Evolutionary conservation across 345 rosid species (phyloP).

Genomic region (Sonneratia alba): DNA sequence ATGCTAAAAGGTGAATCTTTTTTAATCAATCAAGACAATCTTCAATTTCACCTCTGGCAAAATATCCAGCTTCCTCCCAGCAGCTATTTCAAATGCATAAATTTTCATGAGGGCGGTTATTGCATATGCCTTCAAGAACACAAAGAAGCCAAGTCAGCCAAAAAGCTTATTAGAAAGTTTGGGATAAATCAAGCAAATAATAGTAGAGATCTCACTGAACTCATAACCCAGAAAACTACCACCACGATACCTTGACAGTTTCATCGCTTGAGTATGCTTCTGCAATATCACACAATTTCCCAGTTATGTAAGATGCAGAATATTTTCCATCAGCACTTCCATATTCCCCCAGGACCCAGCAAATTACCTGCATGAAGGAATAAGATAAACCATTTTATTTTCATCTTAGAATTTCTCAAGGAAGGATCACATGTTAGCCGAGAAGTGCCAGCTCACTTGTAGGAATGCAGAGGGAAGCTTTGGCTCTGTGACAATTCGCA

Average conservation of each 20-base stretch:
- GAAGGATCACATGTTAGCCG: constrained; percentile 11
- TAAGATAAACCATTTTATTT: constrained; percentile 1
- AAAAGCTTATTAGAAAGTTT: not conserved
- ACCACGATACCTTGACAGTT: constrained; percentile 65
- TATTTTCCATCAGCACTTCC: constrained; percentile 82
- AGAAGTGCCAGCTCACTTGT: constrained; percentile 38
- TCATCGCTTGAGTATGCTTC: constrained; percentile 94
- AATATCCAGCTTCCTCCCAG: constrained; percentile 74
- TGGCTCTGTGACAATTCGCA: constrained; percentile 81
- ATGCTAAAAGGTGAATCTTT: not conserved
- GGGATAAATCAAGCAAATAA: not conserved
- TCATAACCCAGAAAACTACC: not conserved
- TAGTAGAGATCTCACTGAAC: not conserved
- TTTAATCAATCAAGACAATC: constrained; percentile 3
- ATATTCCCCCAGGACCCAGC: constrained; percentile 97
- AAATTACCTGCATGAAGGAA: constrained; percentile 51
- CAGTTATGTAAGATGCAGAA: constrained; percentile 71
- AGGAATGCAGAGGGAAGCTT: constrained; percentile 94
- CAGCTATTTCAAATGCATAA: constrained; percentile 79
- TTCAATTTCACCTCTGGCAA: constrained; percentile 72
- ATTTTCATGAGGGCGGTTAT: constrained; percentile 88
- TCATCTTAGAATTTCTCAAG: not conserved
- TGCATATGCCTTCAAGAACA: constrained; percentile 70
- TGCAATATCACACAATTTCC: constrained; percentile 91
- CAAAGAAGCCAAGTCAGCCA: constrained; percentile 5